Evolutionary conservation across 169 alveolate genomes (phyloP).

Genomic region (Eimeria falciformis): DNA sequence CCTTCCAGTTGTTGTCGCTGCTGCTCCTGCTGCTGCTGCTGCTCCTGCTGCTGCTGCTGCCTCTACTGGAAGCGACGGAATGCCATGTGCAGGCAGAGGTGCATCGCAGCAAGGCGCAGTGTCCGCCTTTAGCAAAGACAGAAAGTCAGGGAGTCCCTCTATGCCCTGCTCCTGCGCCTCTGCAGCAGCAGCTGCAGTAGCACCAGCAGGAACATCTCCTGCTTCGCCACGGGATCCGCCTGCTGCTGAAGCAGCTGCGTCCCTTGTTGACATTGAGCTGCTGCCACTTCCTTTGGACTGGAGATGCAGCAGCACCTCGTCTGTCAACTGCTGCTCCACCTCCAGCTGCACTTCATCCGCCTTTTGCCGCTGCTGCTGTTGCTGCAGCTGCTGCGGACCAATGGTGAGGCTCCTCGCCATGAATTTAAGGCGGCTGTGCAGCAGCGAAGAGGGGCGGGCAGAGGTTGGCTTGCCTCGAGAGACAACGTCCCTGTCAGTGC

Average conservation of each 20-base stretch:
- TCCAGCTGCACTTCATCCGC: constrained; percentile 7
- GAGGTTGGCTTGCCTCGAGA: background rate
- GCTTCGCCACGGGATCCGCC: background rate
- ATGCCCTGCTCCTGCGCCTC: constrained; percentile 27
- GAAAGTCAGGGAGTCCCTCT: background rate
- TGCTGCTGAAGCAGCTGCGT: background rate
- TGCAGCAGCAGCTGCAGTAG: background rate
- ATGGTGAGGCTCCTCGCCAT: background rate
- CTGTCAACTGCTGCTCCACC: constrained; percentile 26
- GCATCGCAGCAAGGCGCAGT: constrained; percentile 7
- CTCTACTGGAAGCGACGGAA: constrained; percentile 11
- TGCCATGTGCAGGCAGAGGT: no score
- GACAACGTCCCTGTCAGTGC: background rate
- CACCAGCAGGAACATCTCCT: constrained; percentile 15
- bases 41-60: constrained; percentile 28
- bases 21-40: constrained; percentile 11
- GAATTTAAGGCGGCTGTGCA: background rate
- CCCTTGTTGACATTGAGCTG: background rate
- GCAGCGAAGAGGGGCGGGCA: background rate
- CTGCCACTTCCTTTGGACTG: background rate
- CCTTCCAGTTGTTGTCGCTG: background rate
- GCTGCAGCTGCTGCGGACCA: constrained; percentile 36
- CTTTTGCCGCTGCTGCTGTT: background rate
- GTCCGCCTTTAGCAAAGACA: background rate
- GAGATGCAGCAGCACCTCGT: constrained; percentile 38